Base-by-base conservation (phyloP, 2,329 filamentous ascomycete genomes). In the Sarocladiaceae sp. region DNA sequence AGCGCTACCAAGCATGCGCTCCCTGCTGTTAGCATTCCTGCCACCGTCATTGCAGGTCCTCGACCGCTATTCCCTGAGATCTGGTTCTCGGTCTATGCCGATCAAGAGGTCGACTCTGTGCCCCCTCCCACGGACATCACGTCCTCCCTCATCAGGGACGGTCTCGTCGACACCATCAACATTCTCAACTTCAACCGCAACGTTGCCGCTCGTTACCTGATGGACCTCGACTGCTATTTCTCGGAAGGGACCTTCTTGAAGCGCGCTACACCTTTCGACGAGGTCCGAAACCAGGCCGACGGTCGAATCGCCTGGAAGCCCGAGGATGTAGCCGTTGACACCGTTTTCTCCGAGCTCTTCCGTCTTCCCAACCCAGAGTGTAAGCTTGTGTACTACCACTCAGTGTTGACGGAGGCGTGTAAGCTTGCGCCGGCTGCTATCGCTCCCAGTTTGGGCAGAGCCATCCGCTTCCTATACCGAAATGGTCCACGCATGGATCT, bases 391-490 rank as follows among this genome's bases (percentile, higher is more conserved):
- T 99, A 96, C 71, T 99, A 97, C 68, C 94, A 99, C 69, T 88
- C 92, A 0, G 84, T 97, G 2, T 83, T 99, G 48, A 97, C 93
- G 0, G 93, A 99, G 68, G 84, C 90, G 54, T 99, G 94, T 76
- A 97, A 96, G 72, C 85, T 97, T 60, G 93, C 92, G 0, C 94
- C 94, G 2, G 91, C 90, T 15, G 94, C 94, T n/a, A 94, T 99
- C 60, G 94, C 94, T 2, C 94, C 94, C 1, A 96, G 89, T 64
- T 75, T 99, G 36, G 94, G 94, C 51, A 82, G 94, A 69, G 94
- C 93, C 10, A 99, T 99, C 61, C 83, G 94, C 52, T 96, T 87
- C 63, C 76, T 97, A 56, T 99, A 96, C 74, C 83, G 88, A 56
- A 91, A 87, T 65, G 76, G 89, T 10, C 85, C 90, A 54, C 81